Base-by-base conservation (phyloP, 1,284 basidiomycete genomes). In the Athelia sp. region DNA sequence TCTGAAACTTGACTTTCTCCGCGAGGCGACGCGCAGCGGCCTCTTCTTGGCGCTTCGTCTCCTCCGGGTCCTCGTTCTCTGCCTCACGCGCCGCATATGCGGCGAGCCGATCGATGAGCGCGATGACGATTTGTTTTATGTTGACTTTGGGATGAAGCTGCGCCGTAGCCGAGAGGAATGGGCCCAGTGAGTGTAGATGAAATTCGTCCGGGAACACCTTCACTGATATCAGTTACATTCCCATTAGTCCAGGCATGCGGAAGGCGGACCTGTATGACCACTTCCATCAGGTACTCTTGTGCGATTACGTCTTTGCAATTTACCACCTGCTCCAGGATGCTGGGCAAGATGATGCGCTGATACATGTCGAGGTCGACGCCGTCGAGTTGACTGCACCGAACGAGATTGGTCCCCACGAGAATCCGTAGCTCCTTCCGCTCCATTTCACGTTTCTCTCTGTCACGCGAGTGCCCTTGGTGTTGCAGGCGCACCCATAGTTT, bases 261-360 rank as follows among this genome's bases (percentile, higher is more conserved):
- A 13, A 6, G n/a, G 15, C 74, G 24, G 50, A 88, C 90, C 75
- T 98, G 94, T 56, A 98, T 98, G 53, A 98, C 92, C 4, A 97
- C 94, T 67, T 98, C 94, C 94, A 98, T 98, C 36, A 98, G 70
- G 67, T 98, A 98, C 62, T 98, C 95, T 66, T 98, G 94, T 0
- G 95, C 94, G 53, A 98, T 97, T 47, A 95, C 89, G 62, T 98
- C 94, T 65, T 95, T 95, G 72, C 94, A 98, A 62, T 87, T 94
- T 55, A 98, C 93, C 43, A 98, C 89, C 67, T 98, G 94, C 68
- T 98, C 93, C 45, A 98, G 69, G 49, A 98, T 84, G 52, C 88
- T 89, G 0, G 93, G 94, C 4, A 98, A 78, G 53, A 97, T 98
- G 34, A 67, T 82, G 43, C 67, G 74, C 64, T 85, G 81, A 68